A percentile compares a stretch with the other conserved stretches of the same genome.
Conservation (phyloP, 768 basidiomycete species). For the Mycena pura region DNA sequence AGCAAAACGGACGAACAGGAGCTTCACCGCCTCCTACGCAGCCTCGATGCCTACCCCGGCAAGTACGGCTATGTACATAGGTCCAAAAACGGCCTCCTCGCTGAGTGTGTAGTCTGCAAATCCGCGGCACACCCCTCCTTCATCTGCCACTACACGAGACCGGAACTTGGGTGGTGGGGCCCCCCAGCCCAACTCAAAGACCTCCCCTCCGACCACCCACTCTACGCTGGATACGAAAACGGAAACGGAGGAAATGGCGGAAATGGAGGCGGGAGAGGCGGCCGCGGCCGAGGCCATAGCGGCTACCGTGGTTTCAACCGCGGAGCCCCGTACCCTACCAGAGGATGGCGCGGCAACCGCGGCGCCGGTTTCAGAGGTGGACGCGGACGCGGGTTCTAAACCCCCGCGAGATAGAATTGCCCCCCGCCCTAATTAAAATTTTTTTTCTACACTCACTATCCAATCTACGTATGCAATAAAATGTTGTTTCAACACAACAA, state of each 20-base stretch:
- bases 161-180: conserved; percentile 9
- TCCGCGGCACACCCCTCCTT: conserved; percentile 2
- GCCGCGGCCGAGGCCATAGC: background rate
- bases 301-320: background rate
- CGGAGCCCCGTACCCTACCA: background rate
- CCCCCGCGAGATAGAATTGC: no score
- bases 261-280: background rate
- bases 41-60: background rate
- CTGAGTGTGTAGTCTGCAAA: conserved; percentile 2
- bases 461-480: no score
- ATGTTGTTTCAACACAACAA: no score
- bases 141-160: background rate
- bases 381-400: no score
- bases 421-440: no score
- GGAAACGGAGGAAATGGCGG: background rate
- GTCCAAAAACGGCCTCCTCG: background rate
- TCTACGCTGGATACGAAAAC: background rate
- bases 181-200: conserved; percentile 4
- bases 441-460: no score
- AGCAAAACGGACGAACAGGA: background rate
- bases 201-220: conserved; percentile 2
- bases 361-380: no score
- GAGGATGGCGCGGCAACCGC: background rate
- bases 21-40: background rate
- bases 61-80: background rate